Percentiles rank a stretch among this genome's conserved stretches.
phyloP scores from a whole-genome alignment of 257 asterid genomes.

The Ophiorrhiza pumila region DNA sequence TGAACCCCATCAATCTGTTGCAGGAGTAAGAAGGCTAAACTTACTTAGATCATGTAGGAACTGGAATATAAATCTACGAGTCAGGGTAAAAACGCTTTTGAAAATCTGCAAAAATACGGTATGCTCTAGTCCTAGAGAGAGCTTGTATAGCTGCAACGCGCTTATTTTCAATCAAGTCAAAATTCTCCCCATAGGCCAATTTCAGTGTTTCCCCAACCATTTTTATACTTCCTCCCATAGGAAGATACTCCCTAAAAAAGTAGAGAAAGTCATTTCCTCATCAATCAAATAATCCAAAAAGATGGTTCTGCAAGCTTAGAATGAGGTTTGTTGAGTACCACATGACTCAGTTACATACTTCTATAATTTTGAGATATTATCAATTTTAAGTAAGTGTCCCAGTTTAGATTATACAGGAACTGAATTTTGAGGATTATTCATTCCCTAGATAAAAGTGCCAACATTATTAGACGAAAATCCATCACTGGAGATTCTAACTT shows the following conservation, averaged over 20 bases:
- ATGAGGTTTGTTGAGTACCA: conserved; percentile 9
- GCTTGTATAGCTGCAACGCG: conserved; percentile 92
- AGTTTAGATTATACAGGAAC: not conserved
- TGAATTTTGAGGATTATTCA: not conserved
- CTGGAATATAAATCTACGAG: conserved; percentile 81
- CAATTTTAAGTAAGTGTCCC: not conserved
- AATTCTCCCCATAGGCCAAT: conserved; percentile 85
- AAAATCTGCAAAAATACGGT: conserved; percentile 93
- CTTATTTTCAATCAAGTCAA: conserved; percentile 76
- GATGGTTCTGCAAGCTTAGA: not conserved
- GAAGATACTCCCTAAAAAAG: conserved; percentile 88
- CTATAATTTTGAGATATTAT: not conserved
- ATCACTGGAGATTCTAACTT: not conserved
- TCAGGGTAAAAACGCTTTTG: conserved; percentile 90
- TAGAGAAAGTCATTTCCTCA: not conserved
- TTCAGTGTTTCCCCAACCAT: conserved; percentile 86
- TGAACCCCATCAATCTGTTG: not conserved
- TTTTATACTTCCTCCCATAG: conserved; percentile 89
- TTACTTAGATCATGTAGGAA: conserved; percentile 97
- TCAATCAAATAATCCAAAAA: not conserved
- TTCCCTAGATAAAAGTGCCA: not conserved
- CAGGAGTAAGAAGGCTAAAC: conserved; percentile 27
- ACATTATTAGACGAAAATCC: not conserved
- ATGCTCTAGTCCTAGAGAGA: conserved; percentile 96
- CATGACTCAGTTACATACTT: not conserved